phyloP scores from a whole-genome alignment of 768 basidiomycete species.

The Boletus sp. region DNA sequence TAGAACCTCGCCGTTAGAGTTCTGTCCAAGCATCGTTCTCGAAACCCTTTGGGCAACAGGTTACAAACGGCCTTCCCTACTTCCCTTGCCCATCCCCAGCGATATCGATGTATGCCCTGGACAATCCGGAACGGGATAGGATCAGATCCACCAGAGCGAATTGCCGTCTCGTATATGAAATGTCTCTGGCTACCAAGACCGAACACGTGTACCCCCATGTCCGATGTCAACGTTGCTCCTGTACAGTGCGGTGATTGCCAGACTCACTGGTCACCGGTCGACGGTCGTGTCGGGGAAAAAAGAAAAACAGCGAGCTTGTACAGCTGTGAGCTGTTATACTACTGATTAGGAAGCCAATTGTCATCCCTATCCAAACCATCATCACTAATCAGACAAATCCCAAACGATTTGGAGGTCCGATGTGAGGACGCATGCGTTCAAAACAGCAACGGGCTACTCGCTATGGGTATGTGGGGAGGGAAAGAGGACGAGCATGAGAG shows the following conservation, averaged over 20 bases:
- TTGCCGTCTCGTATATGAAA: not conserved
- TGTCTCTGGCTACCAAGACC: not conserved
- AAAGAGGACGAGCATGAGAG: not conserved
- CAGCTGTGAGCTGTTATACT: not conserved
- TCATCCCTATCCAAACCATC: conserved; percentile 1
- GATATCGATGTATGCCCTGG: not conserved
- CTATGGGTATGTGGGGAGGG: not conserved
- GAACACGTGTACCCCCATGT: conserved; percentile 6
- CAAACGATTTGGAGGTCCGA: conserved; percentile 11
- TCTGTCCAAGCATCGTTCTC: not conserved
- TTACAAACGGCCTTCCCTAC: not conserved
- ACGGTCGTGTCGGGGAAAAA: not conserved
- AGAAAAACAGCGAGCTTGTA: not conserved
- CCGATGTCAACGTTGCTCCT: not conserved
- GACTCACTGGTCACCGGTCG: not conserved
- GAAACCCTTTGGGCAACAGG: not conserved
- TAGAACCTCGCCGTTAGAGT: not conserved
- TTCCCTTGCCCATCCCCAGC: not conserved
- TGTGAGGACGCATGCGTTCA: conserved; percentile 1
- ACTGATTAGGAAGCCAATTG: conserved; percentile 5
- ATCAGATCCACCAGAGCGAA: conserved; percentile 3
- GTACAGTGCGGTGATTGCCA: not conserved
- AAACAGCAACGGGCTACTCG: conserved; percentile 2
- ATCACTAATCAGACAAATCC: conserved; percentile 22
- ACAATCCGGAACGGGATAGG: conserved; percentile 4